Evolutionary conservation across 2,329 filamentous ascomycete genomes (phyloP).

Genomic region (Phialophora chinensis): DNA sequence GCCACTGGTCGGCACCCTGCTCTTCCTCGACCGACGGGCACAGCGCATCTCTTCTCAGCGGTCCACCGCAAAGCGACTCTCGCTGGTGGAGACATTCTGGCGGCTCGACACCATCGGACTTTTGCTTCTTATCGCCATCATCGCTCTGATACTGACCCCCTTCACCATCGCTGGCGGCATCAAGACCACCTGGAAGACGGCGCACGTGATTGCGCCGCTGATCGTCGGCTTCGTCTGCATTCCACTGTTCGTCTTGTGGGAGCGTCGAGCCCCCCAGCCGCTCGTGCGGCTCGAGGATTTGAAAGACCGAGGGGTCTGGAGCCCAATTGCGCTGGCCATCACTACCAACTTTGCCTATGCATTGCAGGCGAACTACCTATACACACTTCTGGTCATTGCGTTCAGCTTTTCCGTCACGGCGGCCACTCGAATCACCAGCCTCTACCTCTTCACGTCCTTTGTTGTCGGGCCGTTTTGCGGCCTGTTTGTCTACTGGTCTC

Average conservation of each 20-base stretch:
- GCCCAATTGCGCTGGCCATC: too few species aligned
- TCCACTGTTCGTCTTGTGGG: too few species aligned
- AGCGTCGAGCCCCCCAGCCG: too few species aligned
- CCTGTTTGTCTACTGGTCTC: not conserved
- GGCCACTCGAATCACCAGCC: slow-evolving; percentile 27
- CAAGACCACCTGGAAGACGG: slow-evolving; percentile 55
- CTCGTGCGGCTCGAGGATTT: too few species aligned
- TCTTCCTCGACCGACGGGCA: too few species aligned
- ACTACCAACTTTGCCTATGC: too few species aligned
- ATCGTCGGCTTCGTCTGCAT: slow-evolving; percentile 51
- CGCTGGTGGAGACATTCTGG: too few species aligned
- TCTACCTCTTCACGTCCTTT: slow-evolving; percentile 17
- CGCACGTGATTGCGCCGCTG: slow-evolving; percentile 55
- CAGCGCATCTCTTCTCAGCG: too few species aligned
- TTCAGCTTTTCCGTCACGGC: not conserved
- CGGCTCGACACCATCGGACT: not conserved
- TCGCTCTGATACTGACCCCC: slow-evolving; percentile 60
- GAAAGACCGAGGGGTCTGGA: too few species aligned
- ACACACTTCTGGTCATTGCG: not conserved
- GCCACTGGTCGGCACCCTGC: too few species aligned
- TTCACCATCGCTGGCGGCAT: slow-evolving; percentile 62
- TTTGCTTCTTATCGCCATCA: slow-evolving; percentile 57
- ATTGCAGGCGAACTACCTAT: too few species aligned
- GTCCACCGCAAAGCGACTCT: too few species aligned
- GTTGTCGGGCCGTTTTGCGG: slow-evolving; percentile 10